Conservation (phyloP, 768 basidiomycete genomes). For the Hygrocybe coccinea region DNA sequence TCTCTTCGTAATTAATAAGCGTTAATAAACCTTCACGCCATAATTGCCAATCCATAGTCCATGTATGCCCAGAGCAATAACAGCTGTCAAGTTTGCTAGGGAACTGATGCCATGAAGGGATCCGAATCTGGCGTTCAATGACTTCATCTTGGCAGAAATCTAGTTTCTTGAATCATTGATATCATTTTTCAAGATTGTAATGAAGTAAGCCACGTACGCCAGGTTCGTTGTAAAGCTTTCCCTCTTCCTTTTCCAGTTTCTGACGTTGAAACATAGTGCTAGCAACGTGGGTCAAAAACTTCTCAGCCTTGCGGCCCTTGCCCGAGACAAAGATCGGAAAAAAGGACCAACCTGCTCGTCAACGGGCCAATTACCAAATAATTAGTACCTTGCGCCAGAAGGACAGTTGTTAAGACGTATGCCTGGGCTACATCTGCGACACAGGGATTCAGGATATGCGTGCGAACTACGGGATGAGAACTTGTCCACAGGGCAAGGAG, state of each 20-base stretch:
- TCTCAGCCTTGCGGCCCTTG: too few relatives aligned
- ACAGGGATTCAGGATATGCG: constrained; percentile 42
- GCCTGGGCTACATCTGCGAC: constrained; percentile 62
- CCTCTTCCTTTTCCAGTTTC: constrained; percentile 68
- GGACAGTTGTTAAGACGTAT: constrained; percentile 47
- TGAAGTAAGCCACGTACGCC: constrained; percentile 42
- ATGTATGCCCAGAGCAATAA: constrained; percentile 60
- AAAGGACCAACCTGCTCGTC: constrained; percentile 57
- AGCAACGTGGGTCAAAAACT: too few relatives aligned
- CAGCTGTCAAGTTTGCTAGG: constrained; percentile 55
- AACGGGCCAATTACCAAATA: constrained; percentile 66
- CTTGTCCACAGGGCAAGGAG: constrained; percentile 56
- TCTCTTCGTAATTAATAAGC: constrained; percentile 25
- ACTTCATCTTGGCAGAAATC: constrained; percentile 67
- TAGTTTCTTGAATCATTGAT: constrained; percentile 21
- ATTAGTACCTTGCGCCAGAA: constrained; percentile 53
- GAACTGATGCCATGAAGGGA: constrained; percentile 66
- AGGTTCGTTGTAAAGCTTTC: constrained; percentile 58
- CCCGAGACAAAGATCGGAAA: too few relatives aligned
- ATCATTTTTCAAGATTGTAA: background rate
- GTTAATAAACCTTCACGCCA: constrained; percentile 42
- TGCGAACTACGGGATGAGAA: constrained; percentile 52
- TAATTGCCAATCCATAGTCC: constrained; percentile 64
- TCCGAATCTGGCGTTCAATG: constrained; percentile 61
- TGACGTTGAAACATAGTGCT: constrained; percentile 78